Evolutionary conservation across 1,284 basidiomycete genomes (phyloP).

Genomic region (Cutaneotrichosporon cutaneum): DNA sequence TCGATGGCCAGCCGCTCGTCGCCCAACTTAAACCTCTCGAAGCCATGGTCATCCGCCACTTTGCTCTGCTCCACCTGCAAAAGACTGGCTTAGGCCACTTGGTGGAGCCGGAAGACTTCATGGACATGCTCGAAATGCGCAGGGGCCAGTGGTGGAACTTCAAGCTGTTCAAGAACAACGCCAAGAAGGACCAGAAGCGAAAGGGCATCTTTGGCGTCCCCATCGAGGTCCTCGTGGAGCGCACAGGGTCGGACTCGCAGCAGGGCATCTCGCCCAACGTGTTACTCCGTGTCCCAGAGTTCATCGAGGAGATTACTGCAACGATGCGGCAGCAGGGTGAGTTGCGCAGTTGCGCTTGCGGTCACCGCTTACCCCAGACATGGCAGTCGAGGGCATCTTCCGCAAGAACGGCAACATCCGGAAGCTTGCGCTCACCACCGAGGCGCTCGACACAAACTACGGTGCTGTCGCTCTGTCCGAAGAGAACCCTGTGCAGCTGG

Average conservation of each 20-base stretch:
- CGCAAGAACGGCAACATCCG: constrained; percentile 97
- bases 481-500: constrained; percentile 96
- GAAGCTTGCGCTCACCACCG: constrained; percentile 82
- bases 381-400: constrained; percentile 99
- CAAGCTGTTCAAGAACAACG: constrained; percentile 86
- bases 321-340: constrained; percentile 99
- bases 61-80: constrained; percentile 76
- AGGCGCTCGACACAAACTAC: constrained; percentile 90
- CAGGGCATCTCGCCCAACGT: constrained; percentile 82
- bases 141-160: constrained; percentile 91
- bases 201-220: constrained; percentile 93
- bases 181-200: constrained; percentile 82
- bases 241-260: constrained; percentile 85
- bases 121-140: constrained; percentile 89
- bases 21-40: constrained; percentile 82
- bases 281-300: constrained; percentile 86
- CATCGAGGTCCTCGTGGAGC: constrained; percentile 89
- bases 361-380: constrained; percentile 61
- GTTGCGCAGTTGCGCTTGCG: constrained; percentile 44
- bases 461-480: constrained; percentile 84
- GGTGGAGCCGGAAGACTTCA: constrained; percentile 84
- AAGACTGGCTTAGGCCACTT: constrained; percentile 70
- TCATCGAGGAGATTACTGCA: constrained; percentile 95
- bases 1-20: constrained; percentile 70
- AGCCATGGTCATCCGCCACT: constrained; percentile 86